phyloP scores from a whole-genome alignment of 1,139 yeast species.

The Sugiyamaella japonica region DNA sequence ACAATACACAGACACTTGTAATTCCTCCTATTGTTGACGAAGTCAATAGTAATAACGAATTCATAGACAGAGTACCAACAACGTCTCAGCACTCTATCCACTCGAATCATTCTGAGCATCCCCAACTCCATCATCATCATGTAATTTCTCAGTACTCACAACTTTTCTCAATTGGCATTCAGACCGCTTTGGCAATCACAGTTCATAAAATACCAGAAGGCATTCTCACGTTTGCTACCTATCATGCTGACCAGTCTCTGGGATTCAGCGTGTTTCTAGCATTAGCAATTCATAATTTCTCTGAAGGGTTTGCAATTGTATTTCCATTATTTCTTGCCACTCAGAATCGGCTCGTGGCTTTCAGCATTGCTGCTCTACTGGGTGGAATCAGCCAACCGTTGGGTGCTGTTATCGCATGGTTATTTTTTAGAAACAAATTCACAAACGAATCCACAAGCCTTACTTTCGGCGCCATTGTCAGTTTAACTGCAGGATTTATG shows the following conservation, averaged over 20 bases:
- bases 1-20: constrained; percentile 1
- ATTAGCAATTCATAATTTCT: constrained; percentile 81
- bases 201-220: constrained; percentile 96
- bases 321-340: constrained; percentile 80
- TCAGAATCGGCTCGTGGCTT: constrained; percentile 61
- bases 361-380: constrained; percentile 61
- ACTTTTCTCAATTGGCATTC: constrained; percentile 79
- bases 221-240: constrained; percentile 77
- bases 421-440: constrained; percentile 49
- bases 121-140: constrained; percentile 68
- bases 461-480: constrained; percentile 64
- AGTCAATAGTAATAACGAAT: constrained; percentile 2
- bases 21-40: constrained; percentile 13
- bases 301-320: constrained; percentile 96
- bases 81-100: constrained; percentile 7
- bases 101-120: constrained; percentile 14
- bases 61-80: background rate
- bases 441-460: constrained; percentile 42
- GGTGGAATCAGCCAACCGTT: constrained; percentile 88
- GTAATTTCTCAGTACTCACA: constrained; percentile 75
- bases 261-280: constrained; percentile 84
- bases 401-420: constrained; percentile 77
- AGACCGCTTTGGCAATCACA: constrained; percentile 84
- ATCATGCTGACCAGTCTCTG: constrained; percentile 67
- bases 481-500: constrained; percentile 81